These are phyloP conservation scores for Candida maltosa DNA, from an alignment of 805 yeast genomes.

Conservation along the genomic window DNA sequence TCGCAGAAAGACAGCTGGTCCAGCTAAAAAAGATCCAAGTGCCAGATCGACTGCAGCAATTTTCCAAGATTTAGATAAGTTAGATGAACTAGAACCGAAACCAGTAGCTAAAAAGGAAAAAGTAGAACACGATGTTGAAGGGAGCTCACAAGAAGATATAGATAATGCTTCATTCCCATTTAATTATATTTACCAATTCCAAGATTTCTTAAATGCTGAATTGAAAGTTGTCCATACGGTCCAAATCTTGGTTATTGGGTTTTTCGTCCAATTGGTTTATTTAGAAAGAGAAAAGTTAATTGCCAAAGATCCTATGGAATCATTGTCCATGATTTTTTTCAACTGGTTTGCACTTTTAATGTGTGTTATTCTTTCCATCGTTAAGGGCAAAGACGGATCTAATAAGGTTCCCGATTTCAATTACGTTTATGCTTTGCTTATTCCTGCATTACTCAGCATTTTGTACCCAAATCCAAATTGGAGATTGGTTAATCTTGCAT, in stretches of 20 bases:
- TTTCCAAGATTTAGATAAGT: constrained; percentile 9
- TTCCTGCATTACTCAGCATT: constrained; percentile 26
- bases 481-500: constrained; percentile 29
- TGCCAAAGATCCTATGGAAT: constrained; percentile 13
- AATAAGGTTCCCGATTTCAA: constrained; percentile 35
- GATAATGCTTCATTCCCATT: constrained; percentile 19
- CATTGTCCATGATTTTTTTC: constrained; percentile 23
- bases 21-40: not conserved
- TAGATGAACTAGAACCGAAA: constrained; percentile 1
- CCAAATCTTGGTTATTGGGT: constrained; percentile 28
- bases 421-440: constrained; percentile 27
- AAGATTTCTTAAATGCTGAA: constrained; percentile 36
- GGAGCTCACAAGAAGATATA: constrained; percentile 8
- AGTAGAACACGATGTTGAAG: not conserved
- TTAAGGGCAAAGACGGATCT: constrained; percentile 12
- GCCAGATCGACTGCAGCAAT: constrained; percentile 12
- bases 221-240: constrained; percentile 27
- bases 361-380: constrained; percentile 26
- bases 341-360: constrained; percentile 30
- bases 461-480: constrained; percentile 18
- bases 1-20: no score
- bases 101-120: not conserved
- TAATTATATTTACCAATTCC: constrained; percentile 25
- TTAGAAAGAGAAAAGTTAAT: constrained; percentile 12
- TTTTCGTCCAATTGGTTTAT: constrained; percentile 28